Base-by-base conservation (phyloP, 768 basidiomycete genomes). In the Hygrophorus pudorinus region DNA sequence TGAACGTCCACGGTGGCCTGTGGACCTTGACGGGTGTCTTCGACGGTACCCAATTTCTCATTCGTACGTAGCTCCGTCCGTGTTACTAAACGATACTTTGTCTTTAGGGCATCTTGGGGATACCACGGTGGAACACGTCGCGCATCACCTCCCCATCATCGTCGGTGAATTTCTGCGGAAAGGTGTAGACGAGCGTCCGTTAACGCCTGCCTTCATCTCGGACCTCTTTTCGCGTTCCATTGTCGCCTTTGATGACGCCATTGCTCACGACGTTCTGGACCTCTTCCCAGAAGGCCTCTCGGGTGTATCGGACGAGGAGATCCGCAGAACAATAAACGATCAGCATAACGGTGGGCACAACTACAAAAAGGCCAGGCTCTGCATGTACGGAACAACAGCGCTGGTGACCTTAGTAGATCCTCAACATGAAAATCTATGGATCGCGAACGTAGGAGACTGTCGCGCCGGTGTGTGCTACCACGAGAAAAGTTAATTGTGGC, bases 371-470 rank as follows among this genome's bases (percentile, higher is more conserved):
- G 78, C 77, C 14, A 63, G 79, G 40, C 66, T 84, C 39, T 82
- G 81, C 56, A 83, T 88, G 76, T 82, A 85, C 52, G 85, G 85
- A 16, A 84, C 80, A 0, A 87, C 85, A 2, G 83, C 80, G 4
- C 71, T 87, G 27, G 72, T 87, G 33, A 73, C 85, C 7, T 68
- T 88, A 30, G 71, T 81, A 33, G 83, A 86, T 62, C 81, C 84
- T 29, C 66, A 75, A 14, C 72, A 75, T 49, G 66, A 73, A 54
- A 75, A 85, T 49, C 64, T 87, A 16, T 88, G 85, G 85, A 63
- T 87, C 38, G 85, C 84, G 5, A 86, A 86, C 55, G 67, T 88
- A 20, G 85, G 85, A 11, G 85, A 88, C 55, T 86, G 82, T 58
- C 79, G 83, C 68, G 82, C 82, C 48, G 68, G 84, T 84, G 50